These are phyloP conservation scores for Talaromyces sp. DNA, from an alignment of 2,329 filamentous ascomycete genomes.

Conservation along the genomic window DNA sequence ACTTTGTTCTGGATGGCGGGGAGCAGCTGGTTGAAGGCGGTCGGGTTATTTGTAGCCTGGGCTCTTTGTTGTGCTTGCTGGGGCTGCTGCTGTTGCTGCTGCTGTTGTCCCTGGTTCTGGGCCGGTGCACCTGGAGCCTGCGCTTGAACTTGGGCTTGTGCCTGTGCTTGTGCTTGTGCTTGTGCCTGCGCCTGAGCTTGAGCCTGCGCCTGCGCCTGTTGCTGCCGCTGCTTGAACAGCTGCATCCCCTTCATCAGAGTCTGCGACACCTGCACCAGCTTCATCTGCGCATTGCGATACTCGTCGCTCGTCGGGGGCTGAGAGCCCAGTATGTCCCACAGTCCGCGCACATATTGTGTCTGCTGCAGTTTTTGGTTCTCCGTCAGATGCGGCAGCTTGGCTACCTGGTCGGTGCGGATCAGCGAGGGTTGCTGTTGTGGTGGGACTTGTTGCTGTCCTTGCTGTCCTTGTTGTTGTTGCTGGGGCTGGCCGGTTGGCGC, in stretches of 20 bases:
- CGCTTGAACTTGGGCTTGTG: conserved; percentile 11
- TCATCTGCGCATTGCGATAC: conserved; percentile 46
- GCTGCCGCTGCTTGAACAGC: conserved; percentile 37
- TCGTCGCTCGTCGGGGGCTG: conserved; percentile 45
- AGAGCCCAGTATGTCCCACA: conserved; percentile 50
- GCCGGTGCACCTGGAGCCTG: conserved; percentile 22
- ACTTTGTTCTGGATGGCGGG: conserved; percentile 45
- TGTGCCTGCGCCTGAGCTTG: conserved; percentile 19
- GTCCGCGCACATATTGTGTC: conserved; percentile 47
- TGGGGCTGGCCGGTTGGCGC: conserved; percentile 15
- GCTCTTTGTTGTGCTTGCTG: conserved; percentile 26
- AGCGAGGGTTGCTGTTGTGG: conserved; percentile 40
- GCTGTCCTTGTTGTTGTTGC: conserved; percentile 9
- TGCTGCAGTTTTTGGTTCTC: conserved; percentile 54
- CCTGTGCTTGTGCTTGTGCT: conserved; percentile 15
- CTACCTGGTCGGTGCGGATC: conserved; percentile 50
- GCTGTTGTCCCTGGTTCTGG: conserved; percentile 20
- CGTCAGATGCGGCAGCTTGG: conserved; percentile 48
- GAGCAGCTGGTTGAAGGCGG: conserved; percentile 37
- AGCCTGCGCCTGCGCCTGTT: conserved; percentile 19
- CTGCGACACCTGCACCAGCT: conserved; percentile 47
- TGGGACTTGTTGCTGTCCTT: conserved; percentile 22
- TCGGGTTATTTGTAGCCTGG: conserved; percentile 28
- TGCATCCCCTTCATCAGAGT: conserved; percentile 50
- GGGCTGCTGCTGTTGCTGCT: conserved; percentile 22